Evolutionary conservation across 1,284 basidiomycete genomes (phyloP).

Genomic region (Cerioporus squamosus): DNA sequence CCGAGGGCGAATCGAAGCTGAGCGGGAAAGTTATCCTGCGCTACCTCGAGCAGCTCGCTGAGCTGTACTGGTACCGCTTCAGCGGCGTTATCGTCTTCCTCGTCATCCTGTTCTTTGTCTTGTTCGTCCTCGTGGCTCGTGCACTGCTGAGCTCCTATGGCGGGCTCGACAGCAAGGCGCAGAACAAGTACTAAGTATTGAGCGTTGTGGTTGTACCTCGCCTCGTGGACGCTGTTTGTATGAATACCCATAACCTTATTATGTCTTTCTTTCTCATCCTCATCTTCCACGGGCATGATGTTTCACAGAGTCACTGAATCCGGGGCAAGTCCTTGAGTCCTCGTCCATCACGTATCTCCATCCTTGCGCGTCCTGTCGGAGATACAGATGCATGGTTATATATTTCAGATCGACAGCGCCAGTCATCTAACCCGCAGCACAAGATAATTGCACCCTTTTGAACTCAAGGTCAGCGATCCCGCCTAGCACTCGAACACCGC

Average conservation of each 20-base stretch:
- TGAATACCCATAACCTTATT: conserved; percentile 23
- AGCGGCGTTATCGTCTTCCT: conserved; percentile 30
- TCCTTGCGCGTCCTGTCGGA: too few species aligned
- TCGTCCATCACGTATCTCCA: too few species aligned
- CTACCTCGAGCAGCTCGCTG: conserved; percentile 38
- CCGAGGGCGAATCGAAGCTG: conserved; percentile 39
- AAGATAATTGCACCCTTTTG: too few species aligned
- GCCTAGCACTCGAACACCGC: conserved; percentile 25
- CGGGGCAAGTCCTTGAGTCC: too few species aligned
- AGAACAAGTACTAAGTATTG: conserved; percentile 11
- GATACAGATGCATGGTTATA: too few species aligned
- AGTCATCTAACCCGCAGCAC: too few species aligned
- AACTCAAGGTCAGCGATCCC: too few species aligned
- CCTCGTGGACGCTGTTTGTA: conserved; percentile 14
- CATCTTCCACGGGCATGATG: too few species aligned
- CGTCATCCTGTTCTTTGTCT: conserved; percentile 13
- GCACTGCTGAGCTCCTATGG: conserved; percentile 14
- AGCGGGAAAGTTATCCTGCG: conserved; percentile 38
- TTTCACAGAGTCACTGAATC: too few species aligned
- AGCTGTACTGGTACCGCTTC: conserved; percentile 39
- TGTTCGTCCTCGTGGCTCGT: conserved; percentile 19
- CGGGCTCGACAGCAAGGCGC: conserved; percentile 16
- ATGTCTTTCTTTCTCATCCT: neutral
- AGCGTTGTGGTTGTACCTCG: neutral
- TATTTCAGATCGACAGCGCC: too few species aligned